phyloP scores from a whole-genome alignment of 192 early-diverging fungal genomes.

The Cetraspora pellucida region DNA sequence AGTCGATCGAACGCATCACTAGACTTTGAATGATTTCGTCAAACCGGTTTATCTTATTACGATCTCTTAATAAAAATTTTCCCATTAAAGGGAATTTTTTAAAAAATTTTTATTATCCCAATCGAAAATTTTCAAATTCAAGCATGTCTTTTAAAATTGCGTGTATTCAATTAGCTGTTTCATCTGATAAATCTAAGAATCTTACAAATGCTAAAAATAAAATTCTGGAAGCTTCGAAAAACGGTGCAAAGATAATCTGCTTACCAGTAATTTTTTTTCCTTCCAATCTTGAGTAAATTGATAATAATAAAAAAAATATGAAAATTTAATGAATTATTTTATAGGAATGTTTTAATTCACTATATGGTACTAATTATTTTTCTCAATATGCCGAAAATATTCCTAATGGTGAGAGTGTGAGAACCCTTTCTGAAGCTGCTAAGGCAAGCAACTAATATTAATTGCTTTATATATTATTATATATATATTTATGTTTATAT shows the following conservation, averaged over 20 bases:
- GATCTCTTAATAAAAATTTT: no score
- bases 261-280: conserved; percentile 69
- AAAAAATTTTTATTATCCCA: no score
- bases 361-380: conserved; percentile 93
- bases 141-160: conserved; percentile 62
- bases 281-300: no score
- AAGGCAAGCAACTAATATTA: conserved; percentile 45
- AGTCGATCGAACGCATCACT: no score
- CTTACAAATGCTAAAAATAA: conserved; percentile 71
- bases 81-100: no score
- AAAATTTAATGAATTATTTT: neutral
- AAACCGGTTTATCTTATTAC: no score
- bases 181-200: conserved; percentile 78
- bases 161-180: conserved; percentile 78
- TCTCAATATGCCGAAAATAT: conserved; percentile 87
- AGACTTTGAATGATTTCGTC: no score
- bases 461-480: neutral
- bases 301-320: neutral
- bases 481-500: neutral
- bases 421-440: conserved; percentile 82
- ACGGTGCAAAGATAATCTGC: conserved; percentile 89
- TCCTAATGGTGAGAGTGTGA: conserved; percentile 67
- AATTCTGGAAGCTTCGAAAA: conserved; percentile 81
- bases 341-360: conserved; percentile 97
- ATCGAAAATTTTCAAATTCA: no score